phyloP scores from a whole-genome alignment of 495 filamentous ascomycete species.

The Rostrohypoxylon terebratum region DNA sequence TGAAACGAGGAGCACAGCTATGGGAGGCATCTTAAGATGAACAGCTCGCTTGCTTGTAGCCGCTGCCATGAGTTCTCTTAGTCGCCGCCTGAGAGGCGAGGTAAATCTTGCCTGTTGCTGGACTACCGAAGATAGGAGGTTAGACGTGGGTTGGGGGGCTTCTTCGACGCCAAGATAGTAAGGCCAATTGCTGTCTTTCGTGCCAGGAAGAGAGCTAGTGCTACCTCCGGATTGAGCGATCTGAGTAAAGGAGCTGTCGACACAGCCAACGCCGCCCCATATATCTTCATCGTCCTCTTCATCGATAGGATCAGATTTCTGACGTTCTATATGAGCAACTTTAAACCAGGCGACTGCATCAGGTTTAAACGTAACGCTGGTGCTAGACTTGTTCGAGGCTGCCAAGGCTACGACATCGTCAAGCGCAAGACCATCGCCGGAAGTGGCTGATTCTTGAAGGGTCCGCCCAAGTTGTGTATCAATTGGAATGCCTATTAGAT shows the following conservation, averaged over 20 bases:
- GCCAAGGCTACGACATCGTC: slow-evolving; percentile 70
- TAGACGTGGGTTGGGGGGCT: slow-evolving; percentile 53
- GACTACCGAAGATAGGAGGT: slow-evolving; percentile 54
- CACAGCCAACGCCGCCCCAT: slow-evolving; percentile 85
- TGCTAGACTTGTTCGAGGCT: slow-evolving; percentile 45
- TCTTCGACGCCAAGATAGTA: slow-evolving; percentile 84
- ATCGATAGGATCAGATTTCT: slow-evolving; percentile 64
- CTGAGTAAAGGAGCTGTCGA: slow-evolving; percentile 84
- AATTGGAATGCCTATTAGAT: slow-evolving; percentile 86
- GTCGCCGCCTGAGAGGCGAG: slow-evolving; percentile 75
- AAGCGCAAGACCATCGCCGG: slow-evolving; percentile 69
- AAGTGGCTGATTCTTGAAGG: slow-evolving; percentile 70
- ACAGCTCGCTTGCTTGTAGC: slow-evolving; percentile 89
- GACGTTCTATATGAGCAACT: slow-evolving; percentile 74
- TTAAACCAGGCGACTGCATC: slow-evolving; percentile 90
- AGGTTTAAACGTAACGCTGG: slow-evolving; percentile 46
- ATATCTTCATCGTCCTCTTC: slow-evolving; percentile 67
- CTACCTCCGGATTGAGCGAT: slow-evolving; percentile 90
- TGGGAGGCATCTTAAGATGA: slow-evolving; percentile 84
- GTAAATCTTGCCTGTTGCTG: slow-evolving; percentile 59
- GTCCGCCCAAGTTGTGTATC: slow-evolving; percentile 83
- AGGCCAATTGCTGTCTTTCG: slow-evolving; percentile 79
- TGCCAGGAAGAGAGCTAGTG: slow-evolving; percentile 78
- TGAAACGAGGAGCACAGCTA: slow-evolving; percentile 87
- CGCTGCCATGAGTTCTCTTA: slow-evolving; percentile 87